A percentile compares a stretch with the other conserved stretches of the same genome.
Evolutionary conservation across 176 grass and related monocot species (phyloP).

Genomic region (Cymbopogon citratus): DNA sequence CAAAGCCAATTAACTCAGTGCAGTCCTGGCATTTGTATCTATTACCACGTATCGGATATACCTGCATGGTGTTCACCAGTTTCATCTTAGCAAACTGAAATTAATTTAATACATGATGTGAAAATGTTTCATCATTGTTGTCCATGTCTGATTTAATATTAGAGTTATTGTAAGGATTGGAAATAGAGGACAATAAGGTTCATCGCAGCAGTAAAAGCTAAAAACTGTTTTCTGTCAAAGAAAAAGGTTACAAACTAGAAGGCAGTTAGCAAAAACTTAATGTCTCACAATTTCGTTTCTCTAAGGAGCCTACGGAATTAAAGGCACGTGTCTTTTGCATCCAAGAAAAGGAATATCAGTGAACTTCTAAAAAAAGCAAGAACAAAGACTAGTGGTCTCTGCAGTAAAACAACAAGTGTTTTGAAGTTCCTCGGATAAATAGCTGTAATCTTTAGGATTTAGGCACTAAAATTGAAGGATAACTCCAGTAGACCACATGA

Average conservation of each 20-base stretch:
- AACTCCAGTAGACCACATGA: background rate
- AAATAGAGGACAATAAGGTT: background rate
- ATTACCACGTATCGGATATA: slow-evolving; percentile 69
- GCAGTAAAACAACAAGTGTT: too few species aligned
- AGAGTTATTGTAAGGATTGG: background rate
- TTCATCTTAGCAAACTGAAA: slow-evolving; percentile 12
- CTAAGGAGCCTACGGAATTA: background rate
- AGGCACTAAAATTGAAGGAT: background rate
- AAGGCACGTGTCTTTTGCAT: background rate
- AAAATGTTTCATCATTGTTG: background rate
- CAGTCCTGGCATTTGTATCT: slow-evolving; percentile 85
- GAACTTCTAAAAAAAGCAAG: too few species aligned
- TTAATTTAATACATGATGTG: background rate
- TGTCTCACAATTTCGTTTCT: background rate
- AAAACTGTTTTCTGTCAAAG: background rate
- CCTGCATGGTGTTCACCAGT: slow-evolving; percentile 31
- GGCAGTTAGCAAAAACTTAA: background rate
- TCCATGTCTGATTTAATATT: background rate
- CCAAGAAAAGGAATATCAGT: too few species aligned
- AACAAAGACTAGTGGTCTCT: too few species aligned
- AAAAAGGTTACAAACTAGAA: background rate
- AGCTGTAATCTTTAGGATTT: background rate
- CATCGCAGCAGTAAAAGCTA: background rate
- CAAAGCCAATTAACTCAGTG: slow-evolving; percentile 57
- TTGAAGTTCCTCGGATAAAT: too few species aligned